Evolutionary conservation across 352 stramenopile species (phyloP), one percentile per base, ranked within the genome.

Genomic region (Phytopythium aichiense): DNA sequence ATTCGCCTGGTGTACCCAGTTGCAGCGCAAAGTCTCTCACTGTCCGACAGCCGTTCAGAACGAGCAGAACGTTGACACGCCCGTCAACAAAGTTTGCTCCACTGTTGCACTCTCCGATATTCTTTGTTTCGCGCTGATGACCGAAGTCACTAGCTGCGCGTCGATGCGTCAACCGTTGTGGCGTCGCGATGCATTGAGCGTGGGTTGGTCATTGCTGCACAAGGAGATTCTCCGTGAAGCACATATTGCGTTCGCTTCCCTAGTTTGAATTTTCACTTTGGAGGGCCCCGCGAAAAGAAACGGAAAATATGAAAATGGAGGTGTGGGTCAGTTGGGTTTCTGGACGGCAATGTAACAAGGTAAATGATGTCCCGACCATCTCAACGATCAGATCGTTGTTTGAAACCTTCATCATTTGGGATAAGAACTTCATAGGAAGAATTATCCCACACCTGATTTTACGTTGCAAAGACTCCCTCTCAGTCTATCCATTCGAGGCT

Each of bases 391-490:
- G 67, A 58, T 46, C 40, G 67, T 68, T 87, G 79, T 78, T 82
- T 76, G 67, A 86, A 89, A 89, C 79, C 53, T 84, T 86, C 79
- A 89, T 89, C 79, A 87, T 89, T 87, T 89, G 79, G 79, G 77
- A 89, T 89, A 81, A 87, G 75, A 87, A 87, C 79, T 89, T 87
- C 75, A 68, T 67, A 69, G 77, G 84, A 89, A 74, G 84, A 89
- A 77, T 87, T 84, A 85, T 87, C 79, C 79, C 77, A 89, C 79
- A 89, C 79, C 79, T 76, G 57, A 66, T 62, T 72, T 69, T 31
- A 0, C 7, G 0, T 5, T 11, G 16, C 0, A 9, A 42, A 38
- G 0, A 4, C 0, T 25, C 12, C 12, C 28, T 18, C 22, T 37
- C 16, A 25, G 4, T 22, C 3, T 56, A 56, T 56, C 40, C 16